Evolutionary conservation across 176 grass and related monocot species (phyloP).

Genomic region (Areca catechu): DNA sequence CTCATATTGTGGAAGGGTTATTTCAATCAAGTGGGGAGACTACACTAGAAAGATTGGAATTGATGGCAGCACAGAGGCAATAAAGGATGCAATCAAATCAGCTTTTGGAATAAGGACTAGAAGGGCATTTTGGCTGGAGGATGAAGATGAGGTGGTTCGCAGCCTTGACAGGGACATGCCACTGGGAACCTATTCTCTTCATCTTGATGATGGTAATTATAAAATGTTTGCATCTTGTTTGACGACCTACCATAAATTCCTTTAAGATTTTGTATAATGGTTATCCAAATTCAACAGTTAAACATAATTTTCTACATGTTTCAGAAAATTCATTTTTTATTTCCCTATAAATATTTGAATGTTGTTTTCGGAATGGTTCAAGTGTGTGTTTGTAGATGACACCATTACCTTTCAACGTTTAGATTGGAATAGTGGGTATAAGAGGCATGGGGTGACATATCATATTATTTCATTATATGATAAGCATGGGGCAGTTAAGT

Average conservation of each 20-base stretch:
- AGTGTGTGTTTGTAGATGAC: too few species aligned
- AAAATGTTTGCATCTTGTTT: conserved; percentile 1
- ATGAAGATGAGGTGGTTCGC: conserved; percentile 79
- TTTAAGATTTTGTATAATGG: too few species aligned
- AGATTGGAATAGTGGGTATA: too few species aligned
- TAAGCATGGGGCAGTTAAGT: too few species aligned
- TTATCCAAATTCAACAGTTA: too few species aligned
- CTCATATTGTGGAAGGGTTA: conserved; percentile 65
- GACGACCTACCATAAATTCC: too few species aligned
- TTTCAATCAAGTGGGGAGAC: conserved; percentile 93
- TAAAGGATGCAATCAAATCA: conserved; percentile 93
- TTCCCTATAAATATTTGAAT: not conserved
- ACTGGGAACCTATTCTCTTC: conserved; percentile 74
- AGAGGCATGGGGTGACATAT: too few species aligned
- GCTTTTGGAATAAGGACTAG: conserved; percentile 87
- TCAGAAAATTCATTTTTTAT: not conserved
- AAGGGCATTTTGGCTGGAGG: conserved; percentile 97
- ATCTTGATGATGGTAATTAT: conserved; percentile 78
- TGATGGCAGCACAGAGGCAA: conserved; percentile 76
- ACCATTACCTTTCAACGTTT: too few species aligned
- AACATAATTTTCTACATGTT: too few species aligned
- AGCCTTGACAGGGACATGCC: conserved; percentile 92
- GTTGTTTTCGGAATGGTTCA: too few species aligned
- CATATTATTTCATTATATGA: too few species aligned
- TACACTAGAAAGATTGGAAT: conserved; percentile 92